phyloP scores from a whole-genome alignment of 2,329 filamentous ascomycete species.

The Byssothecium circinans region DNA sequence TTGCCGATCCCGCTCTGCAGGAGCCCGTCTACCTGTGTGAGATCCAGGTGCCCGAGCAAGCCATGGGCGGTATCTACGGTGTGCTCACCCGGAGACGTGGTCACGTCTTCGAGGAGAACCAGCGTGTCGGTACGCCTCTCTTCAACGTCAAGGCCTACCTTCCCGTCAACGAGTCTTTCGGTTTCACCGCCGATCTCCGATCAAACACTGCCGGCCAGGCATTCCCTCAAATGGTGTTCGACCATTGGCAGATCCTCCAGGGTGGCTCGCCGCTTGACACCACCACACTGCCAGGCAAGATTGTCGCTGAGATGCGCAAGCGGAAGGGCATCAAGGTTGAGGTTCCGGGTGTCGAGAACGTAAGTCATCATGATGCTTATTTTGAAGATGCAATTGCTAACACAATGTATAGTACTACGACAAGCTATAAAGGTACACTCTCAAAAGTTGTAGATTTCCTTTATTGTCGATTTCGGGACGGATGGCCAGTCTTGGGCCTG shows the following conservation, averaged over 20 bases:
- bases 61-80: constrained; percentile 99
- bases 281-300: constrained; percentile 77
- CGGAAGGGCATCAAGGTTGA: constrained; percentile 99
- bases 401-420: constrained; percentile 78
- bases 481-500: constrained; percentile 38
- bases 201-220: constrained; percentile 92
- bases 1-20: constrained; percentile 86
- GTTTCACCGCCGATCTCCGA: constrained; percentile 97
- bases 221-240: constrained; percentile 98
- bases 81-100: constrained; percentile 96
- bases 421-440: constrained; percentile 78
- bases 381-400: constrained; percentile 43
- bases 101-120: constrained; percentile 98
- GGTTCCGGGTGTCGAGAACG: constrained; percentile 91
- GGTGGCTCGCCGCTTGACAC: constrained; percentile 89
- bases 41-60: constrained; percentile 97
- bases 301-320: constrained; percentile 92
- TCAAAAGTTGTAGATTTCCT: constrained; percentile 49
- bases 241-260: constrained; percentile 96
- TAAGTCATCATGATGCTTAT: constrained; percentile 59
- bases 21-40: constrained; percentile 99
- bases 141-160: constrained; percentile 99
- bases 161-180: constrained; percentile 96
- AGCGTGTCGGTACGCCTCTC: constrained; percentile 96
- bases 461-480: constrained; percentile 36